A percentile compares a stretch with the other conserved stretches of the same genome.
These are phyloP conservation scores for Cryptococcus sp. DNA, from an alignment of 1,284 basidiomycete species.

Conservation along the genomic window DNA sequence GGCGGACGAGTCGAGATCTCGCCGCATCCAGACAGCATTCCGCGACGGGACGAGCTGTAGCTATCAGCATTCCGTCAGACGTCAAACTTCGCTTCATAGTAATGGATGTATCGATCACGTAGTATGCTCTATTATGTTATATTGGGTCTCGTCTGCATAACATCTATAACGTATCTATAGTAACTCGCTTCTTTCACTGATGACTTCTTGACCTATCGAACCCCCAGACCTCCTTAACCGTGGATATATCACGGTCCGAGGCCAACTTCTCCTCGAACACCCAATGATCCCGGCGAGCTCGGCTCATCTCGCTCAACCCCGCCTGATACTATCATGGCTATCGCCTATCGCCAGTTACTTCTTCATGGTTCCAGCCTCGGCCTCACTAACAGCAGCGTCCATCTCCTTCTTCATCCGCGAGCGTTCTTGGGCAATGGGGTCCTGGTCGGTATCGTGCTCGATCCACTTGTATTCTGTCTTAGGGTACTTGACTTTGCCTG, in stretches of 20 bases:
- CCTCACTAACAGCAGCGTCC: slow-evolving; percentile 43
- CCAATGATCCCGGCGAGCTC: too few species aligned
- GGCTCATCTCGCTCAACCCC: too few species aligned
- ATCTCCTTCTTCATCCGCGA: slow-evolving; percentile 44
- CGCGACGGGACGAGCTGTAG: background rate
- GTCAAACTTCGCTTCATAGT: background rate
- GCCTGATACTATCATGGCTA: too few species aligned
- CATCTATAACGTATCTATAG: too few species aligned
- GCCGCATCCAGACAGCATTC: background rate
- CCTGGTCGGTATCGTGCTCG: slow-evolving; percentile 32
- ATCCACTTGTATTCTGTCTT: slow-evolving; percentile 51
- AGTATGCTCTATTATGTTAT: too few species aligned
- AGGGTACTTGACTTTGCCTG: slow-evolving; percentile 58
- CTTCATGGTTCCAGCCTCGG: background rate
- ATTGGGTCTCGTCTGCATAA: too few species aligned
- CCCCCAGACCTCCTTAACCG: background rate
- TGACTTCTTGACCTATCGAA: background rate
- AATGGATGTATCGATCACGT: background rate
- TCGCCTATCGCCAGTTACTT: too few species aligned
- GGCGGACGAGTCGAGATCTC: background rate
- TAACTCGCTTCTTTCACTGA: too few species aligned
- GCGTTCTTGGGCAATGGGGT: slow-evolving; percentile 33
- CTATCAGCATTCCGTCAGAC: background rate
- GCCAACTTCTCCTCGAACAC: too few species aligned
- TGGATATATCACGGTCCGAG: too few species aligned